Percentiles rank a stretch among this genome's conserved stretches.
Conservation (phyloP, 495 filamentous ascomycete species). For the Clavariopsis aquatica region DNA sequence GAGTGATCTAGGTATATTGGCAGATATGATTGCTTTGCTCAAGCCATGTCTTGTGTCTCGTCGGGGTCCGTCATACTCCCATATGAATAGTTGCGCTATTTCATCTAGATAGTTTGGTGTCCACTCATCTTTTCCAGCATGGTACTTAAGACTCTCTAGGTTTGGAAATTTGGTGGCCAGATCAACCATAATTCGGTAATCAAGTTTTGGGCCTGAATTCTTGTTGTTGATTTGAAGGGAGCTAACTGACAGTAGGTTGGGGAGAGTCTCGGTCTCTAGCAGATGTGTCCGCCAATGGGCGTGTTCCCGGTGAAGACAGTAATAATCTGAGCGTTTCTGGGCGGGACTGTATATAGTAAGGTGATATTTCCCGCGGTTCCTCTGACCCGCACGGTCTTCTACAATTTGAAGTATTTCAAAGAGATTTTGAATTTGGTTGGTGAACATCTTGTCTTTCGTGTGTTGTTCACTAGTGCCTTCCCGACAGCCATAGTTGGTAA, state of each 20-base stretch:
- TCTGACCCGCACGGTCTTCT: conserved; percentile 7
- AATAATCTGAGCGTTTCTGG: neutral
- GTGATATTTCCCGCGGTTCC: conserved; percentile 12
- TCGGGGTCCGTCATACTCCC: conserved; percentile 16
- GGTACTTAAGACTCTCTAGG: neutral
- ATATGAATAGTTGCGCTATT: neutral
- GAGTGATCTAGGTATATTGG: conserved; percentile 7
- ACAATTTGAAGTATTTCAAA: conserved; percentile 4
- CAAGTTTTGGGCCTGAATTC: neutral
- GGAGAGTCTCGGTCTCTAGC: neutral
- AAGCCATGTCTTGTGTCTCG: conserved; percentile 12
- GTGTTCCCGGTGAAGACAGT: conserved; percentile 11
- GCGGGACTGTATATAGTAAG: conserved; percentile 9
- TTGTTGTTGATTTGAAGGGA: neutral
- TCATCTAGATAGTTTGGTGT: neutral
- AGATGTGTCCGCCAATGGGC: conserved; percentile 10
- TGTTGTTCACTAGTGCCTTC: conserved; percentile 5
- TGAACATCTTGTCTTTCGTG: conserved; percentile 5
- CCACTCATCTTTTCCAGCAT: conserved; percentile 5
- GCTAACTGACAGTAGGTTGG: neutral
- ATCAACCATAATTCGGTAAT: conserved; percentile 11
- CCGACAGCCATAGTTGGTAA: neutral
- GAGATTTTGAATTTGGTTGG: conserved; percentile 8
- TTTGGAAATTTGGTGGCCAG: neutral
- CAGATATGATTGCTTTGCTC: neutral